phyloP scores from a whole-genome alignment of 805 yeast species.

The Hanseniaspora hatyaiensis region DNA sequence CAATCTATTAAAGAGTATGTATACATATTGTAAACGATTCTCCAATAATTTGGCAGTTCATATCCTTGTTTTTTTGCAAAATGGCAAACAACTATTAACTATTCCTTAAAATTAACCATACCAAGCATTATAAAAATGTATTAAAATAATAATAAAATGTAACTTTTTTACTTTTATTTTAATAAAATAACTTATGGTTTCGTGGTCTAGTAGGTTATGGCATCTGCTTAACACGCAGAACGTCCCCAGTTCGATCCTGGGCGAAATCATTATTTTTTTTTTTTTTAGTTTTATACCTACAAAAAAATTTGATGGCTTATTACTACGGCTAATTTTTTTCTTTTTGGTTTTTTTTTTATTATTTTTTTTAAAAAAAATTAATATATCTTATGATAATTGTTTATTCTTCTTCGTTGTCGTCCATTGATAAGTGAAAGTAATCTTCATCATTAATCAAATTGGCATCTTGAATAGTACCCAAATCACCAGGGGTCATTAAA shows the following conservation, averaged over 20 bases:
- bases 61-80: background rate
- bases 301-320: too few species aligned
- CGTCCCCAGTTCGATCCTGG: constrained; percentile 99
- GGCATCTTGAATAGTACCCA: constrained; percentile 91
- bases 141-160: background rate
- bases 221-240: constrained; percentile 99
- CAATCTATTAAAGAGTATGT: background rate
- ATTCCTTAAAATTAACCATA: too few species aligned
- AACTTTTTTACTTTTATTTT: background rate
- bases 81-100: too few species aligned
- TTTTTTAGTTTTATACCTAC: background rate
- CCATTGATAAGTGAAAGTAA: constrained; percentile 42
- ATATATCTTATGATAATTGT: background rate
- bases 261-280: constrained; percentile 65
- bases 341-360: background rate
- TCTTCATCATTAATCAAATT: constrained; percentile 61
- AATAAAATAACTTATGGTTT: constrained; percentile 38
- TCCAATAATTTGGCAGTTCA: background rate
- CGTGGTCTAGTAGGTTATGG: constrained; percentile 99
- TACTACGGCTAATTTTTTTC: background rate
- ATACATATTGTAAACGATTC: background rate
- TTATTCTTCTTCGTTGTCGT: constrained; percentile 31
- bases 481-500: constrained; percentile 93
- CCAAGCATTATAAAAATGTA: background rate
- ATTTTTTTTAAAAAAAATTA: background rate